Evolutionary conservation across 2,329 filamentous ascomycete genomes (phyloP).

Genomic region (Sclerotinia nivalis): DNA sequence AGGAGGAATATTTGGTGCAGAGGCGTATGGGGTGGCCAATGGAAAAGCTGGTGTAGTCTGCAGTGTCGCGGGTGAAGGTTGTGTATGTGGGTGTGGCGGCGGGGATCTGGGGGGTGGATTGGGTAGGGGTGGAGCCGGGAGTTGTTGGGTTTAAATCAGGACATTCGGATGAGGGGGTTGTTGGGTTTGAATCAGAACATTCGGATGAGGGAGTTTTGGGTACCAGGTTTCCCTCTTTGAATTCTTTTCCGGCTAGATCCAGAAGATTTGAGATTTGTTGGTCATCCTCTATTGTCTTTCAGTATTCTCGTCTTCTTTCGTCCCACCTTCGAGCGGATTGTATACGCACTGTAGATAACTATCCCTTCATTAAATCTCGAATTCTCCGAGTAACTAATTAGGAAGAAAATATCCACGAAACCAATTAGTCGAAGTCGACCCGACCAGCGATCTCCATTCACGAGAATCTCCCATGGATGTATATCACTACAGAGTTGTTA

Average conservation of each 20-base stretch:
- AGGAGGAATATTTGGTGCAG: slow-evolving; percentile 21
- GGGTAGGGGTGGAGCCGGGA: neutral
- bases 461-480: slow-evolving; percentile 42
- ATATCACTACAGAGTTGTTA: slow-evolving; percentile 36
- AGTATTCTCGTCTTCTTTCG: neutral
- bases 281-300: slow-evolving; percentile 23
- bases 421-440: slow-evolving; percentile 43
- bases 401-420: slow-evolving; percentile 42
- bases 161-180: neutral
- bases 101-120: too few species aligned
- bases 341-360: slow-evolving; percentile 24
- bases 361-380: slow-evolving; percentile 41
- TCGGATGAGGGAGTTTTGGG: neutral
- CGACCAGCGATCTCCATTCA: slow-evolving; percentile 40
- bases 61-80: slow-evolving; percentile 24
- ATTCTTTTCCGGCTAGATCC: neutral
- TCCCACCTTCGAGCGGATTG: neutral
- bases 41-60: slow-evolving; percentile 21
- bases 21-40: slow-evolving; percentile 27
- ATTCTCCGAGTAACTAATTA: slow-evolving; percentile 42
- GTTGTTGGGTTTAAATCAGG: neutral
- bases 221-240: neutral
- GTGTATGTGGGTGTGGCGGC: slow-evolving; percentile 1
- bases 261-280: slow-evolving; percentile 24
- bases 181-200: neutral